Base-by-base conservation (phyloP, 164 flowering plant genomes). In the Sedum album region DNA sequence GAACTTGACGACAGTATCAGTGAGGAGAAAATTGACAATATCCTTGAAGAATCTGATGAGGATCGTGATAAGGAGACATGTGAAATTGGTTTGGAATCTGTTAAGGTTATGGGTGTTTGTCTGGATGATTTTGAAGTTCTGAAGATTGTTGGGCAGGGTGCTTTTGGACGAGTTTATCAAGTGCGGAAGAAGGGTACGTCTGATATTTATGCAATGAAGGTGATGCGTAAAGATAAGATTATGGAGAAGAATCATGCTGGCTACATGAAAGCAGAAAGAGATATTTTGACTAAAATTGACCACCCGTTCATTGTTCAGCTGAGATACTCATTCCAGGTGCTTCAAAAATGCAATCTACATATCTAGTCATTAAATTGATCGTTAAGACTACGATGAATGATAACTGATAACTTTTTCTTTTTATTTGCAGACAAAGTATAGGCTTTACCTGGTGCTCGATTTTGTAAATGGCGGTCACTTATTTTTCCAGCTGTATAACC, bases 151-250 rank as follows among this genome's bases (percentile, higher is more conserved):
- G 97, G 98, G 70, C 86, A 86, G 76, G 98, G 97, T 69, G 91
- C 96, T 39, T 93, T 93, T 84, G 98, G 82, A 57, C 89, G 87
- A 77, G 98, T 93, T 17, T 93, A 75, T 70, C 97, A 93, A 79
- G 98, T 93, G 71, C 82, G 82, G 80, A 90, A 82, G 74, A 87
- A 69, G 68, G 88, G 87, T 30, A 83, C 89, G 14, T 72, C 84
- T 25, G 97, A 93, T 74, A 89, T 93, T 62, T 93, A 83, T 75
- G 97, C 97, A 68, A 92, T 92, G 97, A 92, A 92, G 81, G 97
- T 92, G 41, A 85, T 91, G 88, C 76, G 95, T 66, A 91, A 91
- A 74, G 97, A 91, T 80, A 87, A 75, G 81, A 84, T 86, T 26
- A 73, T 90, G 86, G 93, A 90, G 78, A 84, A 88, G 78, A 85